Evolutionary conservation across 2,329 filamentous ascomycete species (phyloP).

Genomic region (Aspergillus caelatus): DNA sequence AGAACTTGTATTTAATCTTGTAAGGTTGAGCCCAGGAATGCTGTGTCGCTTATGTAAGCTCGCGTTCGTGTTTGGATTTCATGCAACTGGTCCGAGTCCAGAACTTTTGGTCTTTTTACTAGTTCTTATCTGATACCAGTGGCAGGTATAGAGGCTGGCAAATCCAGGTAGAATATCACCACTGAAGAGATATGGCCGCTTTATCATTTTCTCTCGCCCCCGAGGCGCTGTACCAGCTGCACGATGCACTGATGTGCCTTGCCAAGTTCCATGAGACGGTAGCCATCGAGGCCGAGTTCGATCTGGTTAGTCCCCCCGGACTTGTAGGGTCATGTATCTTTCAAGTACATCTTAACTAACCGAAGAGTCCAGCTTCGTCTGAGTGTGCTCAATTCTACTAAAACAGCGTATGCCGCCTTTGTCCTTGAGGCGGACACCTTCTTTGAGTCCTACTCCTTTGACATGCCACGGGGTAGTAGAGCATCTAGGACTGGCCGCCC

Average conservation of each 20-base stretch:
- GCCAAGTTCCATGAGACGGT: constrained; percentile 66
- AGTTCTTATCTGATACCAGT: neutral
- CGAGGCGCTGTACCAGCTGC: constrained; percentile 57
- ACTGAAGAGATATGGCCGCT: constrained; percentile 30
- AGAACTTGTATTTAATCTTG: too few relatives aligned
- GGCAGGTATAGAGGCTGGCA: too few relatives aligned
- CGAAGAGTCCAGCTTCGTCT: constrained; percentile 55
- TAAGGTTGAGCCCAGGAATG: neutral
- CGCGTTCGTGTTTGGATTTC: constrained; percentile 16
- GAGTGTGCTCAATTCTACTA: constrained; percentile 64
- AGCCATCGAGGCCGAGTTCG: constrained; percentile 62
- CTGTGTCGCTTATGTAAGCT: constrained; percentile 5
- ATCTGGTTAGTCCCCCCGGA: constrained; percentile 50
- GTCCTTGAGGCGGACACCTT: constrained; percentile 57
- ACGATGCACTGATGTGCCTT: constrained; percentile 63
- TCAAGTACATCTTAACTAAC: constrained; percentile 12
- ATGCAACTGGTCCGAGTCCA: neutral
- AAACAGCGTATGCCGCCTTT: constrained; percentile 66
- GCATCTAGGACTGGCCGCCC: constrained; percentile 35
- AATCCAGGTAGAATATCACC: neutral
- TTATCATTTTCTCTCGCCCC: constrained; percentile 59
- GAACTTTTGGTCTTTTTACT: neutral
- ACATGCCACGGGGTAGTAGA: constrained; percentile 27
- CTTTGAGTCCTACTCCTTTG: constrained; percentile 62
- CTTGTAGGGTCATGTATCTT: neutral